Base-by-base conservation (phyloP, 352 stramenopile genomes). In the Pythium insidiosum region DNA sequence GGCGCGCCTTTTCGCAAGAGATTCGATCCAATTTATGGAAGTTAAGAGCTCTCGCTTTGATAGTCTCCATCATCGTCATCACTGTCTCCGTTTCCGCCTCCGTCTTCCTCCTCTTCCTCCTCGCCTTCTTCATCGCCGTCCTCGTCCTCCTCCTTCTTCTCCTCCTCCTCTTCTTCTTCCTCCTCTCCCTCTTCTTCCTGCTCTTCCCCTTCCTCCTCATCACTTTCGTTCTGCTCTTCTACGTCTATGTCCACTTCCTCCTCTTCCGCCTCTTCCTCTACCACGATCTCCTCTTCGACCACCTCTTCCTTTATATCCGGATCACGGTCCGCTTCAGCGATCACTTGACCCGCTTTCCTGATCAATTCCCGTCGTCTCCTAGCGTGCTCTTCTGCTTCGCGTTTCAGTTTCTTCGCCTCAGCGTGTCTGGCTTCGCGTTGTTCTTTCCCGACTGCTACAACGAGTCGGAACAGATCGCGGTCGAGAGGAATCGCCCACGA, bases 401-500 rank as follows among this genome's bases (percentile, higher is more conserved):
- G 36, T 13, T n/a, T 26, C 20, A 19, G 36, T 2, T 57, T 25
- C 0, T 46, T 41, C 15, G 50, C 29, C 1, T 21, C 22, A 4
- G 25, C 6, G 7, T 31, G 24, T 3, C 40, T 42, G 3, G 26
- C 29, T 10, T 38, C 25, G 35, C n/a, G n/a, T n/a, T n/a, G n/a
- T n/a, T n/a, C n/a, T n/a, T n/a, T n/a, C n/a, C n/a, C n/a, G n/a
- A n/a, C n/a, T n/a, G n/a, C n/a, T n/a, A n/a, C n/a, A n/a, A n/a
- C n/a, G n/a, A n/a, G n/a, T n/a, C n/a, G n/a, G n/a, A n/a, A n/a
- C n/a, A 61, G 19, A 6, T 37, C 30, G n/a, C 38, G 12, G 29
- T 61, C 53, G 22, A 61, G 47, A 0, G 39, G 23, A 6, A 52
- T 35, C 5, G 38, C 30, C 45, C 53, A 47, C 1, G 29, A 41